These are phyloP conservation scores for Aotearoamyces nothofagi DNA, from an alignment of 2,329 filamentous ascomycete genomes.

Conservation along the genomic window DNA sequence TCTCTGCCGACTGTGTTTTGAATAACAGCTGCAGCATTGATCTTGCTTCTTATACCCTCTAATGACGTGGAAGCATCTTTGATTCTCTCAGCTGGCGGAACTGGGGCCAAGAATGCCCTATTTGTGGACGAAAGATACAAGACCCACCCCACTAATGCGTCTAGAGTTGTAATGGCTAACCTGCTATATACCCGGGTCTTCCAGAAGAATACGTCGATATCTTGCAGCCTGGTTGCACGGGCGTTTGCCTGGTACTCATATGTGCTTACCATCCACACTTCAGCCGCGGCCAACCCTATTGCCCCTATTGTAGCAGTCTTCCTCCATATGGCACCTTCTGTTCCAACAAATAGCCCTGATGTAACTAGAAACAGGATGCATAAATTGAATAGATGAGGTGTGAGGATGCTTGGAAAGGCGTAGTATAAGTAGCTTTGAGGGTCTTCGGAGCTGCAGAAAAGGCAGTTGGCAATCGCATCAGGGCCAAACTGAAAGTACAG, in stretches of 20 bases:
- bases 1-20: slow-evolving; percentile 71
- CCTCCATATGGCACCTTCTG: slow-evolving; percentile 53
- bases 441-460: slow-evolving; percentile 67
- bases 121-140: slow-evolving; percentile 71
- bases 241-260: slow-evolving; percentile 55
- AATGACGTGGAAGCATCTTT: slow-evolving; percentile 41
- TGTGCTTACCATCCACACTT: slow-evolving; percentile 47
- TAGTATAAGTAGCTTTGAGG: slow-evolving; percentile 64
- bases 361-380: slow-evolving; percentile 58
- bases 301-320: slow-evolving; percentile 50
- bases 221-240: slow-evolving; percentile 40
- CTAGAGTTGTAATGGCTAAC: slow-evolving; percentile 46
- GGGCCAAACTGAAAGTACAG: slow-evolving; percentile 79
- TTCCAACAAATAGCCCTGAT: slow-evolving; percentile 47
- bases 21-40: slow-evolving; percentile 60
- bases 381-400: slow-evolving; percentile 72
- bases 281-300: slow-evolving; percentile 40
- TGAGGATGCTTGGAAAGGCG: slow-evolving; percentile 55
- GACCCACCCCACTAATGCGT: slow-evolving; percentile 45
- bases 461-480: slow-evolving; percentile 54
- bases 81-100: slow-evolving; percentile 48
- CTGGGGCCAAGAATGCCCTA: slow-evolving; percentile 53
- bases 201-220: slow-evolving; percentile 63
- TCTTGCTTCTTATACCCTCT: slow-evolving; percentile 43
- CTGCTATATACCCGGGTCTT: slow-evolving; percentile 45